phyloP scores from a whole-genome alignment of 208 protist species.

The Trypanosoma brucei region DNA sequence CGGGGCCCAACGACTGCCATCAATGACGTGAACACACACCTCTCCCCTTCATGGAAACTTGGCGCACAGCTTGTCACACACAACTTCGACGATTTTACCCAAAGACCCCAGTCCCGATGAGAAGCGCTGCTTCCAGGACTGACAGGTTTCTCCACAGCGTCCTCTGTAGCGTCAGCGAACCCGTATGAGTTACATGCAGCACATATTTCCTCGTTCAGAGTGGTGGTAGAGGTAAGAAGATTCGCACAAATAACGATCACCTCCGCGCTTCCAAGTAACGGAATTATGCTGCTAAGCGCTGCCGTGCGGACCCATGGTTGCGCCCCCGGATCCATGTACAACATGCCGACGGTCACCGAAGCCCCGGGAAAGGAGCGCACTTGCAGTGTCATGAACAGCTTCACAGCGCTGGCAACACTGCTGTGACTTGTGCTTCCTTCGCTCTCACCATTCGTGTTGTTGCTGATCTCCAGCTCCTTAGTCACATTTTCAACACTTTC shows the following conservation, averaged over 20 bases:
- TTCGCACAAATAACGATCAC: conserved; percentile 58
- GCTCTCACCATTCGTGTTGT: background rate
- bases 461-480: conserved; percentile 42
- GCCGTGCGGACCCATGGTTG: conserved; percentile 30
- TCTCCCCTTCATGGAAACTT: conserved; percentile 30
- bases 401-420: conserved; percentile 24
- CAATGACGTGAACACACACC: conserved; percentile 33
- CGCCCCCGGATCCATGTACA: conserved; percentile 47
- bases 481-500: conserved; percentile 44
- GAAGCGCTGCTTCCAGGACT: background rate
- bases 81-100: conserved; percentile 70
- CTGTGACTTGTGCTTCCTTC: background rate
- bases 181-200: conserved; percentile 37
- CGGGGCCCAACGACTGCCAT: conserved; percentile 34
- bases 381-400: conserved; percentile 49
- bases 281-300: conserved; percentile 33
- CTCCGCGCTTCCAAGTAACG: conserved; percentile 34
- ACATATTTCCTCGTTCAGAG: conserved; percentile 34
- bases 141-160: conserved; percentile 38
- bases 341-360: conserved; percentile 39
- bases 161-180: conserved; percentile 70
- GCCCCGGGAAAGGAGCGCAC: conserved; percentile 25
- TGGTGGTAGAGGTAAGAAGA: conserved; percentile 29
- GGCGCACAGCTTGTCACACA: conserved; percentile 25
- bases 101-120: conserved; percentile 56